Evolutionary conservation across 768 basidiomycete genomes (phyloP).

Genomic region (Tricholoma hemisulphureum): DNA sequence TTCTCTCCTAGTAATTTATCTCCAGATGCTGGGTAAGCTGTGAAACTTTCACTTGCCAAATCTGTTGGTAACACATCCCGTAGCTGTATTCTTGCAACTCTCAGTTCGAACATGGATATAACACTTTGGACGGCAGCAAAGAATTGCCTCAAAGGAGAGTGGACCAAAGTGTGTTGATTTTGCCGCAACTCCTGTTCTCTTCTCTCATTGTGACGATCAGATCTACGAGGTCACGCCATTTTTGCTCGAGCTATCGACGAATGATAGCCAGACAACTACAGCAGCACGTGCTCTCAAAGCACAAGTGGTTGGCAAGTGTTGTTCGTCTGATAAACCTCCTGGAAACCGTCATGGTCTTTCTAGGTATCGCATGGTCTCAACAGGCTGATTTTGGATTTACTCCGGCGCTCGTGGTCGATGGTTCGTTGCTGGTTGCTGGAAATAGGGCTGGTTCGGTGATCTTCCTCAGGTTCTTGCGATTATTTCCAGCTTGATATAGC

Average conservation of each 20-base stretch:
- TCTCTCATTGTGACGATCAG: conserved; percentile 29
- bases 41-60: not conserved
- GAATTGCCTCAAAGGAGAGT: conserved; percentile 72
- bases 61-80: not conserved
- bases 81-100: conserved; percentile 66
- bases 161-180: conserved; percentile 49
- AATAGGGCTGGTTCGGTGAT: conserved; percentile 62
- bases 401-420: conserved; percentile 51
- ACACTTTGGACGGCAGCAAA: conserved; percentile 65
- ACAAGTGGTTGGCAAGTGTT: conserved; percentile 55
- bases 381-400: conserved; percentile 55
- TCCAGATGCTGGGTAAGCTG: conserved; percentile 54
- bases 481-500: not conserved
- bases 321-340: not conserved
- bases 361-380: conserved; percentile 70
- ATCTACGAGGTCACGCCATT: conserved; percentile 54
- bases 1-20: conserved; percentile 71
- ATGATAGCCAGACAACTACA: conserved; percentile 18
- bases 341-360: not conserved
- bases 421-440: conserved; percentile 68
- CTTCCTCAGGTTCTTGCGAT: conserved; percentile 51
- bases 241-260: conserved; percentile 36
- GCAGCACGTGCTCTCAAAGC: conserved; percentile 41
- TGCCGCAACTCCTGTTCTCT: not conserved
- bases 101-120: conserved; percentile 77